These are phyloP conservation scores for Linnemannia exigua DNA, from an alignment of 192 early-diverging fungal genomes.

Conservation along the genomic window DNA sequence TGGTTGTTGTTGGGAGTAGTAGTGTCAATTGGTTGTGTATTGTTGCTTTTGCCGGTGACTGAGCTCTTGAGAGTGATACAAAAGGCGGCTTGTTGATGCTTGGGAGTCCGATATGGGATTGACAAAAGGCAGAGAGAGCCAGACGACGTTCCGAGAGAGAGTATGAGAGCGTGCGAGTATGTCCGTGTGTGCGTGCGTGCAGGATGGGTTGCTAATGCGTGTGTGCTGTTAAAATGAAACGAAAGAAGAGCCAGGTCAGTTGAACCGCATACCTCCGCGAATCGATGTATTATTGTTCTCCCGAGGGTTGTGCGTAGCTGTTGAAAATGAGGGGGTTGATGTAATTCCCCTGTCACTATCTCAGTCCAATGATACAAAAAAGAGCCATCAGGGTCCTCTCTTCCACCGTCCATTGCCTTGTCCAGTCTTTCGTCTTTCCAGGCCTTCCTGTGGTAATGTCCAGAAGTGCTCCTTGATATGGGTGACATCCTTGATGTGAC, in stretches of 20 bases:
- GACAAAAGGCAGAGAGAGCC: neutral
- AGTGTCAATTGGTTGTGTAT: neutral
- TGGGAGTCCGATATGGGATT: neutral
- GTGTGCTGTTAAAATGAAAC: neutral
- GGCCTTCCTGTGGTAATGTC: neutral
- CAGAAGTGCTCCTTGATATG: neutral
- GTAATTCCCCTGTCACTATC: neutral
- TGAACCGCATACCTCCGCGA: neutral
- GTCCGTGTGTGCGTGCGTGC: neutral
- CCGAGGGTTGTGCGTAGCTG: neutral
- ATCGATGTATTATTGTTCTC: neutral
- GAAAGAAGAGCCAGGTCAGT: neutral
- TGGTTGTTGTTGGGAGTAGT: neutral
- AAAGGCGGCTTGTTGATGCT: neutral
- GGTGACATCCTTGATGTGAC: neutral
- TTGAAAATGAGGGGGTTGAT: neutral
- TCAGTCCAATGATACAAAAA: neutral
- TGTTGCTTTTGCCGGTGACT: neutral
- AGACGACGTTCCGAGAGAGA: neutral
- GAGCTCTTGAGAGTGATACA: neutral
- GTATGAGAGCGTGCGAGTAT: neutral
- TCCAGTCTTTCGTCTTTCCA: neutral
- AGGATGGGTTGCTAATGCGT: neutral
- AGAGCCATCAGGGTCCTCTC: neutral
- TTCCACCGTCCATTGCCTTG: neutral